Conservation (phyloP, 306 rosid species). For the Trifolium dubium region DNA sequence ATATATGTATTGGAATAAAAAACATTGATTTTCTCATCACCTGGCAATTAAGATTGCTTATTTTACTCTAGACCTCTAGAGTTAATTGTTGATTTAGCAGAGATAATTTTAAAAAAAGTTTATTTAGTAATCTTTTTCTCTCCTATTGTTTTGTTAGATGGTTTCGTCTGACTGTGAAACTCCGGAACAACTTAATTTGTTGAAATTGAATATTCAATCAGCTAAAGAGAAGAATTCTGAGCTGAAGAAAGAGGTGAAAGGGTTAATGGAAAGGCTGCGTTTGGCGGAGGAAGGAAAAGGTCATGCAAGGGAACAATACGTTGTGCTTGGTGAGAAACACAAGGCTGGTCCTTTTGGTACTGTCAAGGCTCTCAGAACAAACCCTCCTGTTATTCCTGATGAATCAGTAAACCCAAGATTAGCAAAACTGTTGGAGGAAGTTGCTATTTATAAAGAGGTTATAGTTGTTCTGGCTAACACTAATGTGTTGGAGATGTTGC, state of each 20-base stretch:
- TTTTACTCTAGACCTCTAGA: neutral
- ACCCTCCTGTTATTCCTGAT: conserved; percentile 73
- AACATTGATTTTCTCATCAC: neutral
- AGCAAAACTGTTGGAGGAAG: conserved; percentile 67
- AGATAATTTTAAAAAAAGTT: neutral
- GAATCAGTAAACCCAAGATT: conserved; percentile 81
- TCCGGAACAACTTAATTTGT: conserved; percentile 48
- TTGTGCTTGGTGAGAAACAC: conserved; percentile 64
- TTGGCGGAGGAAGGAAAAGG: conserved; percentile 70
- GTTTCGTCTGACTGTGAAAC: conserved; percentile 61
- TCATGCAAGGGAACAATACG: conserved; percentile 68
- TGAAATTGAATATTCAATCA: conserved; percentile 58
- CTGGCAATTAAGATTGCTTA: neutral
- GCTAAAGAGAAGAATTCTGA: conserved; percentile 56
- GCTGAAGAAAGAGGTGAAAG: conserved; percentile 58
- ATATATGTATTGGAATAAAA: neutral
- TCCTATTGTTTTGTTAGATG: conserved; percentile 41
- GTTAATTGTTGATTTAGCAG: neutral
- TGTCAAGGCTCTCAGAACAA: conserved; percentile 80
- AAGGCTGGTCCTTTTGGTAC: conserved; percentile 88
- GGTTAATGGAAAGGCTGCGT: conserved; percentile 61
- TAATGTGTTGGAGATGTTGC: conserved; percentile 73
- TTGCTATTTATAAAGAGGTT: conserved; percentile 71
- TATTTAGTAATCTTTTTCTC: neutral
- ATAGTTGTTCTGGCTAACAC: conserved; percentile 77